Percentiles rank a stretch among this genome's conserved stretches.
Conservation (phyloP, 164 flowering plant genomes). For the Tinospora cordifolia region DNA sequence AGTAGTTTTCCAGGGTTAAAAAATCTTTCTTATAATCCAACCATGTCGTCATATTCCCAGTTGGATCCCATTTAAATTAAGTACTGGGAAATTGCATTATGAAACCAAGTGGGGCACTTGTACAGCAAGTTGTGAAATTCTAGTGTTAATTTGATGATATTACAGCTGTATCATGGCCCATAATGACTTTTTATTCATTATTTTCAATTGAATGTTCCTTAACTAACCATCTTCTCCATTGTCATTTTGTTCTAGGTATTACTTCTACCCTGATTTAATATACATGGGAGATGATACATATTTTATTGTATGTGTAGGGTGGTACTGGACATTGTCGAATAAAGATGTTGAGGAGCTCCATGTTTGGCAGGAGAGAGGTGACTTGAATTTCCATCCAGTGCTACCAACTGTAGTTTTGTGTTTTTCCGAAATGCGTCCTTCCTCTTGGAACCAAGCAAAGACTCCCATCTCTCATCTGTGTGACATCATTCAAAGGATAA, state of each 20-base stretch:
- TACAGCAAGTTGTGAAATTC: background rate
- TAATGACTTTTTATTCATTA: background rate
- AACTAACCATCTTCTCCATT: too few species aligned
- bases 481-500: background rate
- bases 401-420: background rate
- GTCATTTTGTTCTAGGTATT: too few species aligned
- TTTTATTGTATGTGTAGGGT: background rate
- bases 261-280: too few species aligned
- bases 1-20: too few species aligned
- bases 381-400: background rate
- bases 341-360: constrained; percentile 8
- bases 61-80: background rate
- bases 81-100: background rate
- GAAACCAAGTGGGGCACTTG: background rate
- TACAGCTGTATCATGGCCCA: background rate
- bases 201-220: background rate
- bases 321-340: constrained; percentile 12
- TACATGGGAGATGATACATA: background rate
- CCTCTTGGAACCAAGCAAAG: constrained; percentile 3
- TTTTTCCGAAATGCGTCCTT: background rate
- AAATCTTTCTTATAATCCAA: background rate
- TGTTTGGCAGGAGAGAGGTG: constrained; percentile 3
- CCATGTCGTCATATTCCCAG: background rate
- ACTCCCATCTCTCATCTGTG: background rate
- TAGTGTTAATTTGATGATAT: background rate